phyloP scores from a whole-genome alignment of 352 stramenopile species.

The Plasmopara muralis region DNA sequence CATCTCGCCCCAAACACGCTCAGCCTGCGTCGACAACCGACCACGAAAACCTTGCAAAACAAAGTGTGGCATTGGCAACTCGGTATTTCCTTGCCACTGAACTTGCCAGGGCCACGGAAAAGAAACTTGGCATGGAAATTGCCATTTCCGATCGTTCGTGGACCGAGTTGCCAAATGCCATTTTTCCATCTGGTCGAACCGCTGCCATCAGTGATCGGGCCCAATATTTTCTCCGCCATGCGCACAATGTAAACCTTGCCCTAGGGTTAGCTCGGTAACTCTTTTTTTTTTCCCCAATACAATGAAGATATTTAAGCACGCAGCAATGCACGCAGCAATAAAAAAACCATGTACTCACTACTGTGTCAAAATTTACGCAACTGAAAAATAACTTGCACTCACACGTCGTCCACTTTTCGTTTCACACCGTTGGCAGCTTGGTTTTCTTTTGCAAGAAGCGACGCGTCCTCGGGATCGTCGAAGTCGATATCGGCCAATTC shows the following conservation, averaged over 20 bases:
- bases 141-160: slow-evolving; percentile 58
- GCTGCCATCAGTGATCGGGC: slow-evolving; percentile 66
- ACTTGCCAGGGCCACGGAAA: slow-evolving; percentile 44
- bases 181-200: slow-evolving; percentile 56
- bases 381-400: slow-evolving; percentile 10
- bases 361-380: too few relatives aligned
- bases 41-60: slow-evolving; percentile 32
- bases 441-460: slow-evolving; percentile 60
- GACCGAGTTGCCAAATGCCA: slow-evolving; percentile 53
- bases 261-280: slow-evolving; percentile 36
- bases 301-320: neutral
- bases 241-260: slow-evolving; percentile 57
- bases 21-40: neutral
- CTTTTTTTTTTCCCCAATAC: neutral
- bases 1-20: neutral
- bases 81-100: slow-evolving; percentile 81
- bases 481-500: slow-evolving; percentile 76
- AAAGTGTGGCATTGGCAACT: slow-evolving; percentile 46
- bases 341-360: too few relatives aligned
- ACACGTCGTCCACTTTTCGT: slow-evolving; percentile 60
- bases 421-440: slow-evolving; percentile 38
- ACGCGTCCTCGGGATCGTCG: slow-evolving; percentile 35
- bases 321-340: too few relatives aligned
- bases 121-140: slow-evolving; percentile 51
- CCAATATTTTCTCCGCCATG: slow-evolving; percentile 69